Conservation (phyloP, 140 eudicot species). For the Stevia rebaudiana region DNA sequence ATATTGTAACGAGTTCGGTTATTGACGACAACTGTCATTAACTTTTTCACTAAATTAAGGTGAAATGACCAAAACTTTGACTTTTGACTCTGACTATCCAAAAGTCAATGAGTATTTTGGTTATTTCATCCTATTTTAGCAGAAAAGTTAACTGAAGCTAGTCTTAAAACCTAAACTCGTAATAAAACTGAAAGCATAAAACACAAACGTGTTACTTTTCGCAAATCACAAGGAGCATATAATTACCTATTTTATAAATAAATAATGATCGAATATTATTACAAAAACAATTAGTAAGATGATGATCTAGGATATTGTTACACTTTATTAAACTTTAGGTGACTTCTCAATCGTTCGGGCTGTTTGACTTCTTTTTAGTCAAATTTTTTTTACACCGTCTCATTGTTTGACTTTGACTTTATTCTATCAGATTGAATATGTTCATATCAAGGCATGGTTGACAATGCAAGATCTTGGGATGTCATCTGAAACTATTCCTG, state of each 20-base stretch:
- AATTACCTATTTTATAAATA: neutral
- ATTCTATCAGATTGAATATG: conserved; percentile 48
- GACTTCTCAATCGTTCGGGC: neutral
- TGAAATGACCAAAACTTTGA: too few species aligned
- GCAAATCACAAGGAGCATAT: too few species aligned
- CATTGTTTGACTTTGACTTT: conserved; percentile 10
- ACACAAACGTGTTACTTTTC: too few species aligned
- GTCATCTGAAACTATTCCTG: conserved; percentile 31
- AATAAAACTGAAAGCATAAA: too few species aligned
- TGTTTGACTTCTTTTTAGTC: neutral
- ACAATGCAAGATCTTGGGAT: conserved; percentile 65
- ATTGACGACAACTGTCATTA: too few species aligned
- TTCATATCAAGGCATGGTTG: conserved; percentile 59
- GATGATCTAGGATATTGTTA: neutral
- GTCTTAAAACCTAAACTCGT: too few species aligned
- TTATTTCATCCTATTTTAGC: too few species aligned
- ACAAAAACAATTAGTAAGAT: neutral
- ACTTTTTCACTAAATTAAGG: too few species aligned
- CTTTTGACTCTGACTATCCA: too few species aligned
- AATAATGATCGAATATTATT: neutral
- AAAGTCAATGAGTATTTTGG: too few species aligned
- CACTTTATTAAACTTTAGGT: neutral
- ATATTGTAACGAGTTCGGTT: too few species aligned
- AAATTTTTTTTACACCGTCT: neutral
- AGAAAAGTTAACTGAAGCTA: too few species aligned